Evolutionary conservation across 805 yeast species (phyloP).

Genomic region (Wickerhamiella bombiphila): DNA sequence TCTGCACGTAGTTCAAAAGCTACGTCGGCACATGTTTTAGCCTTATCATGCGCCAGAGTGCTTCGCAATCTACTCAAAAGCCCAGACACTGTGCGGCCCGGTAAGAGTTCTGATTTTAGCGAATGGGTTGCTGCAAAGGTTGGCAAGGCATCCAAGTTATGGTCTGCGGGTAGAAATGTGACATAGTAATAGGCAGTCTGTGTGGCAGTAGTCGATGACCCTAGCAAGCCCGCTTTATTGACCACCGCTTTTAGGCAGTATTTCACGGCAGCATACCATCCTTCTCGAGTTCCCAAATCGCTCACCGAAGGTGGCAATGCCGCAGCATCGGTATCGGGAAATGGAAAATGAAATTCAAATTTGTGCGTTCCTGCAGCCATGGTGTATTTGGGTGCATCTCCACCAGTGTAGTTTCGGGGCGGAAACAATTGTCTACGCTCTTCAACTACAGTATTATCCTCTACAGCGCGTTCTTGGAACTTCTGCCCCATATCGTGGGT

Average conservation of each 20-base stretch:
- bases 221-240: background rate
- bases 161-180: slow-evolving; percentile 33
- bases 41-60: slow-evolving; percentile 13
- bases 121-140: slow-evolving; percentile 13
- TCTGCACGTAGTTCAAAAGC: slow-evolving; percentile 11
- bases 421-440: slow-evolving; percentile 24
- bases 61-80: slow-evolving; percentile 9
- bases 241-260: slow-evolving; percentile 8
- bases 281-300: slow-evolving; percentile 11
- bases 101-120: slow-evolving; percentile 5
- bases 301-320: slow-evolving; percentile 13
- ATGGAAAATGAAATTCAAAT: slow-evolving; percentile 23
- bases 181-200: slow-evolving; percentile 30
- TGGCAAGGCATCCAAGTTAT: slow-evolving; percentile 8
- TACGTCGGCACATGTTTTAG: slow-evolving; percentile 9
- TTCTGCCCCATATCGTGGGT: slow-evolving; percentile 14
- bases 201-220: background rate
- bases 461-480: slow-evolving; percentile 14
- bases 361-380: slow-evolving; percentile 23
- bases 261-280: slow-evolving; percentile 8
- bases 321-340: slow-evolving; percentile 18
- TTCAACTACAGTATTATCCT: slow-evolving; percentile 20
- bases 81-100: slow-evolving; percentile 11
- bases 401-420: slow-evolving; percentile 16
- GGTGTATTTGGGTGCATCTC: slow-evolving; percentile 18